Evolutionary conservation across 768 basidiomycete genomes (phyloP), one percentile per base, ranked within the genome.

Genomic region (Lactarius indigo): DNA sequence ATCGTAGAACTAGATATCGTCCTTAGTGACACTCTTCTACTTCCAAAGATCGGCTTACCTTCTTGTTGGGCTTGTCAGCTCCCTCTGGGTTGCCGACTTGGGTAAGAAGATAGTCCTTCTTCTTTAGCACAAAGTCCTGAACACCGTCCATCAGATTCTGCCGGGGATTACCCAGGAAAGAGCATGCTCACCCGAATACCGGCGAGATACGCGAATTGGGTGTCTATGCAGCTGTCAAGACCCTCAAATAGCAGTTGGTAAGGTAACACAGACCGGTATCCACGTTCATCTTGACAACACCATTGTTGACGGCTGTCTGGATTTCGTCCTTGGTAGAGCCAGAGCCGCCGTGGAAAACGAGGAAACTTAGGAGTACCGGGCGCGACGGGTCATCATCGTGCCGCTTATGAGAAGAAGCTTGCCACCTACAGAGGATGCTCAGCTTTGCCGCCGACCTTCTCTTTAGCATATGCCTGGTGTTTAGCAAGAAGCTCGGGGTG

Each of bases 301-400:
- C 96, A 77, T 96, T 84, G 61, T 79, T 74, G 71, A 98, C 97
- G 65, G 96, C 96, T 57, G 89, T 93, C 73, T 82, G 83, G 80
- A 98, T 99, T 80, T 99, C 97, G 57, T 96, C 90, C 80, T 94
- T 94, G 71, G 91, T 88, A 37, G 97, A 98, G 55, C 97, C 97
- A 61, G 97, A 98, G 70, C 97, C 97, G 79, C 97, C 97, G 82
- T 99, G 97, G 94, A 98, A 99, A 78, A 98, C 97, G 68, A 98
- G 92, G 87, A 90, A 98, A 72, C 93, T 94, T 61, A 4, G 33
- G 26, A 17, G 30, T 23, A 33, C 58, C 33, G 66, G 9, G 63
- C 62, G 63, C 28, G 30, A 50, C 15, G 63, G 37, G 68, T 69
- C 13, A 4, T 33, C 37, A 39, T 12, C 42, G 26, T 18, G 4